phyloP scores from a whole-genome alignment of 73 alveolate species.

The Tetrahymena borealis region DNA sequence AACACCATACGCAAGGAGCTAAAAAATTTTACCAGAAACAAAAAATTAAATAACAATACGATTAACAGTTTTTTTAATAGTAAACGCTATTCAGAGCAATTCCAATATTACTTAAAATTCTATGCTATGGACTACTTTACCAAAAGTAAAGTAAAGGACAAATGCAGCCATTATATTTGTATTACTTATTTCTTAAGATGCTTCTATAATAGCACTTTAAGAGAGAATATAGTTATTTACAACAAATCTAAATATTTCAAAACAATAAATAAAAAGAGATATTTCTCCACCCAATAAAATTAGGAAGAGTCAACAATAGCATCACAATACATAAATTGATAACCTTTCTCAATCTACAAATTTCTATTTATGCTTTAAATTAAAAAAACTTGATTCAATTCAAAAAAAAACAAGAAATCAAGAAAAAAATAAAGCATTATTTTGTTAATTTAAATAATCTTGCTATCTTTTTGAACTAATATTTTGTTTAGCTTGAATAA shows the following conservation, averaged over 20 bases:
- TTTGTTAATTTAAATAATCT: too few species aligned
- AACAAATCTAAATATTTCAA: not conserved
- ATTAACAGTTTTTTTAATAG: not conserved
- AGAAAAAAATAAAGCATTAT: too few species aligned
- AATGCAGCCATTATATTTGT: not conserved
- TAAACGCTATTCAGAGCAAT: not conserved
- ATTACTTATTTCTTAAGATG: not conserved
- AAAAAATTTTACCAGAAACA: not conserved
- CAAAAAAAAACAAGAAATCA: too few species aligned
- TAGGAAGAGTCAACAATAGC: not conserved
- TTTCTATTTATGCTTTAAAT: too few species aligned
- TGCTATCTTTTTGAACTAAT: too few species aligned
- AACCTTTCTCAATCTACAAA: too few species aligned
- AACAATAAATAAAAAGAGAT: not conserved
- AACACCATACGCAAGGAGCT: not conserved
- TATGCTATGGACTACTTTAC: not conserved
- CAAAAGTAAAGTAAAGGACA: not conserved
- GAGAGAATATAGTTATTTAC: not conserved
- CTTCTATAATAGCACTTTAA: not conserved
- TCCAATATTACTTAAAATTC: not conserved
- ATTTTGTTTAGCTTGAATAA: too few species aligned
- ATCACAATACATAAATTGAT: too few species aligned
- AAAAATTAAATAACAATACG: not conserved
- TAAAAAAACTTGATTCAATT: too few species aligned
- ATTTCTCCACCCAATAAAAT: not conserved